phyloP scores from a whole-genome alignment of 768 basidiomycete species.

The Boletus sensibilis region DNA sequence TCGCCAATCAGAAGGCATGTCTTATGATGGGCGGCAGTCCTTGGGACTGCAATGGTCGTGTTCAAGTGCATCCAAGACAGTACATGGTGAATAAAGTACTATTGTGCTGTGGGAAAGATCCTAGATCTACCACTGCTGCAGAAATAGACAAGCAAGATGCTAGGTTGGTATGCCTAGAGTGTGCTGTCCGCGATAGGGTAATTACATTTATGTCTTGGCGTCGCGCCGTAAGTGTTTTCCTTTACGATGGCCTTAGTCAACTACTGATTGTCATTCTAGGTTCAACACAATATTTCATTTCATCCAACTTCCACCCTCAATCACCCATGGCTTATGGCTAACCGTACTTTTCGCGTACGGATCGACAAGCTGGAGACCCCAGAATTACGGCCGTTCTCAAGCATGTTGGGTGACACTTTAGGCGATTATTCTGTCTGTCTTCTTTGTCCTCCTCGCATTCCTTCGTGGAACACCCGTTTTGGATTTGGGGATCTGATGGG shows the following conservation, averaged over 20 bases:
- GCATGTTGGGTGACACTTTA: neutral
- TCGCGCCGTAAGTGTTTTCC: slow-evolving; percentile 16
- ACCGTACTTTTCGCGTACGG: neutral
- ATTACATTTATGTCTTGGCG: slow-evolving; percentile 25
- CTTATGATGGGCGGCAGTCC: slow-evolving; percentile 23
- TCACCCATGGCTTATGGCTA: slow-evolving; percentile 11
- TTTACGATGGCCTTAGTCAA: neutral
- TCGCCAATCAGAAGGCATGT: slow-evolving; percentile 24
- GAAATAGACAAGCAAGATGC: slow-evolving; percentile 28
- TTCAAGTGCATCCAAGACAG: slow-evolving; percentile 22
- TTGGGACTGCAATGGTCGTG: slow-evolving; percentile 23
- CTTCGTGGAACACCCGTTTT: slow-evolving; percentile 27
- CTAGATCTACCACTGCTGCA: slow-evolving; percentile 17
- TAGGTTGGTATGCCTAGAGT: slow-evolving; percentile 20
- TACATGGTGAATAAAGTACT: slow-evolving; percentile 15
- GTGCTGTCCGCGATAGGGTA: slow-evolving; percentile 6
- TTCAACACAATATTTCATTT: slow-evolving; percentile 16
- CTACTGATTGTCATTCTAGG: slow-evolving; percentile 8
- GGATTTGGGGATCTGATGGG: slow-evolving; percentile 13
- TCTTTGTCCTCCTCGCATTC: slow-evolving; percentile 27
- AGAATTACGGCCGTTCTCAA: neutral
- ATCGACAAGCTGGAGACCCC: neutral
- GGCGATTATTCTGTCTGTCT: slow-evolving; percentile 25
- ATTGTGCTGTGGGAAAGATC: slow-evolving; percentile 24
- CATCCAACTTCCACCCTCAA: slow-evolving; percentile 13